These are phyloP conservation scores for Arthrobotrys sphaeroides DNA, from an alignment of 2,329 filamentous ascomycete genomes.

Conservation along the genomic window DNA sequence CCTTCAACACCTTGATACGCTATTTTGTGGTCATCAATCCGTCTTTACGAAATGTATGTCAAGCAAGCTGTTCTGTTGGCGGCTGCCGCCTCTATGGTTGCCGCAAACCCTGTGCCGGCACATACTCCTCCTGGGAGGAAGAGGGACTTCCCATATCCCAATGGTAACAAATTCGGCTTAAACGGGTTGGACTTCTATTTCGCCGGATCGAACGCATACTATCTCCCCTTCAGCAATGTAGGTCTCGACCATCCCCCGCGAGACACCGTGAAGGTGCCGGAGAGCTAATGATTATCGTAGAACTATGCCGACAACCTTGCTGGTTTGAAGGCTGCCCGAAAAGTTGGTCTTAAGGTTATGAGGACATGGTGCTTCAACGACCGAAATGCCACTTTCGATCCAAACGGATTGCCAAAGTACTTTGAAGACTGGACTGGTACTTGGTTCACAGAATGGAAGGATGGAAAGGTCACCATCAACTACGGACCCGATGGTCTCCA, in stretches of 20 bases:
- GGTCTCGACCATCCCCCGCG: slow-evolving; percentile 38
- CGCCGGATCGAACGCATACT: slow-evolving; percentile 69
- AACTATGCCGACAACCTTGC: slow-evolving; percentile 65
- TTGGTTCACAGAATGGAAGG: slow-evolving; percentile 64
- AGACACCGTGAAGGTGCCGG: no score
- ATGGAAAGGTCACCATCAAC: slow-evolving; percentile 65
- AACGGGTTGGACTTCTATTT: slow-evolving; percentile 69
- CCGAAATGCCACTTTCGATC: slow-evolving; percentile 65
- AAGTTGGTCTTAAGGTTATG: slow-evolving; percentile 67
- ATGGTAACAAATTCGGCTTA: slow-evolving; percentile 66
- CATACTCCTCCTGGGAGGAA: slow-evolving; percentile 51
- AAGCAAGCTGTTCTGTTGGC: slow-evolving; percentile 46
- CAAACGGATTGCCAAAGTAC: slow-evolving; percentile 66
- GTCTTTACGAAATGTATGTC: slow-evolving; percentile 40
- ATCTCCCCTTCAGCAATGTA: slow-evolving; percentile 68
- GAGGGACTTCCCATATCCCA: slow-evolving; percentile 62
- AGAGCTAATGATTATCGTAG: slow-evolving; percentile 57
- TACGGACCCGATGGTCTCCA: slow-evolving; percentile 59
- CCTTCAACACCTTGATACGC: slow-evolving; percentile 19
- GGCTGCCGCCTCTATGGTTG: slow-evolving; percentile 45
- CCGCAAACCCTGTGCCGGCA: slow-evolving; percentile 47
- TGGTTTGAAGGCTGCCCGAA: slow-evolving; percentile 64
- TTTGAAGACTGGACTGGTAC: slow-evolving; percentile 65
- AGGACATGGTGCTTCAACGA: slow-evolving; percentile 70
- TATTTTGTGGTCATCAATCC: slow-evolving; percentile 9